phyloP scores from a whole-genome alignment of 2,329 filamentous ascomycete species.

The Fusarium chlamydosporum region DNA sequence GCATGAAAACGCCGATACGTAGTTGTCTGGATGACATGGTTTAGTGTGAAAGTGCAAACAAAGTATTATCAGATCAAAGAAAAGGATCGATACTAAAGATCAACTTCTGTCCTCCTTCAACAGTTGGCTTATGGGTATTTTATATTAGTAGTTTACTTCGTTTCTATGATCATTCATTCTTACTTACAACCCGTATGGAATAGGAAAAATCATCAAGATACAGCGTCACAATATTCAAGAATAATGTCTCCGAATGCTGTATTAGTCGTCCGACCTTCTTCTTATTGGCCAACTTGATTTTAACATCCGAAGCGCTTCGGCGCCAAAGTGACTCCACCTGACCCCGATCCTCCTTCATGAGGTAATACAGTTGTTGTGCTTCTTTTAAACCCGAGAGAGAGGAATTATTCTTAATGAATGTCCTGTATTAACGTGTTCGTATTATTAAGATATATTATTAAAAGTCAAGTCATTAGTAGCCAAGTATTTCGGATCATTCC shows the following conservation, averaged over 20 bases:
- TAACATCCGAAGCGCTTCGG: slow-evolving; percentile 45
- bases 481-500: background rate
- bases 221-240: background rate
- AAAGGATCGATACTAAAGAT: background rate
- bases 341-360: background rate
- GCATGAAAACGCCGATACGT: slow-evolving; percentile 66
- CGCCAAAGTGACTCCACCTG: slow-evolving; percentile 24
- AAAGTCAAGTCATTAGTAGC: slow-evolving; percentile 15
- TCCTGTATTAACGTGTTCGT: background rate
- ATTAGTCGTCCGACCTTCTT: slow-evolving; percentile 21
- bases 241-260: slow-evolving; percentile 23
- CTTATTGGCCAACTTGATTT: slow-evolving; percentile 43
- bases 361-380: background rate
- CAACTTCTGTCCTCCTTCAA: background rate
- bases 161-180: background rate
- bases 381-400: background rate
- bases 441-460: background rate
- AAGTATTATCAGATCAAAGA: background rate
- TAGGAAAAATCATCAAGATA: slow-evolving; percentile 18
- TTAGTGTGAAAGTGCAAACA: background rate
- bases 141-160: slow-evolving; percentile 1
- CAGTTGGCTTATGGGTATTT: background rate
- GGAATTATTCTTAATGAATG: no score
- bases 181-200: slow-evolving; percentile 8
- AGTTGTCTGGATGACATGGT: slow-evolving; percentile 50